Percentiles rank a stretch among this genome's conserved stretches.
phyloP scores from a whole-genome alignment of 2,329 filamentous ascomycete species.

The Claviceps quebecensis region DNA sequence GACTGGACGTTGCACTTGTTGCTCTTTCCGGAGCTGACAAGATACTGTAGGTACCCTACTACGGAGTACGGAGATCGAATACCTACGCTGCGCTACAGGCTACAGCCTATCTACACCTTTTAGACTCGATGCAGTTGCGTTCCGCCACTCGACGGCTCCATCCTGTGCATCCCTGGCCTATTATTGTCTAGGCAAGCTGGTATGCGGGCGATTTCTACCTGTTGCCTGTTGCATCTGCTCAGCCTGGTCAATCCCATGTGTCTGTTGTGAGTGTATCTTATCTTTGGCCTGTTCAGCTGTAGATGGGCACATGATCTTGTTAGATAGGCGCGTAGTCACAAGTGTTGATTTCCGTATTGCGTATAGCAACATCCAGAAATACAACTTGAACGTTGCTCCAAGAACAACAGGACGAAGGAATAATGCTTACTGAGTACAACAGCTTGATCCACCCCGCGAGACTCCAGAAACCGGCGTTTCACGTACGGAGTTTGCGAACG shows the following conservation, averaged over 20 bases:
- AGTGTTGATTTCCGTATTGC: neutral
- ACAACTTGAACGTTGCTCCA: neutral
- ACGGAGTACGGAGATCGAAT: neutral
- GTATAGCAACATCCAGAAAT: neutral
- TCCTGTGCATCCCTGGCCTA: neutral
- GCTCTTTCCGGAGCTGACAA: slow-evolving; percentile 2
- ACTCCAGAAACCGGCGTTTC: slow-evolving; percentile 4
- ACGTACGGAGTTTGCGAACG: slow-evolving; percentile 5
- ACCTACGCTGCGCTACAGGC: neutral
- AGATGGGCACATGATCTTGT: neutral
- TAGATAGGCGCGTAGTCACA: neutral
- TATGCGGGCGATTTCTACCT: neutral
- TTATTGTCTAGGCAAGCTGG: neutral
- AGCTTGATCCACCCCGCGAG: slow-evolving; percentile 2
- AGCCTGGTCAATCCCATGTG: neutral
- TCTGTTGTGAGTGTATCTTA: neutral
- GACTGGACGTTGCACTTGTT: slow-evolving; percentile 1
- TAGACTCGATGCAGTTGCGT: slow-evolving; percentile 1
- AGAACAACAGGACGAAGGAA: neutral
- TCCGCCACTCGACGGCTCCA: slow-evolving; percentile 1
- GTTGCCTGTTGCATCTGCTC: neutral
- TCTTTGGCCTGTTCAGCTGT: neutral
- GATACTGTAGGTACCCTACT: neutral
- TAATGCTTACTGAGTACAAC: neutral
- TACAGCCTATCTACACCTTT: neutral